Evolutionary conservation across 2,329 filamentous ascomycete species (phyloP).

Genomic region (Colletotrichum theobromicola): DNA sequence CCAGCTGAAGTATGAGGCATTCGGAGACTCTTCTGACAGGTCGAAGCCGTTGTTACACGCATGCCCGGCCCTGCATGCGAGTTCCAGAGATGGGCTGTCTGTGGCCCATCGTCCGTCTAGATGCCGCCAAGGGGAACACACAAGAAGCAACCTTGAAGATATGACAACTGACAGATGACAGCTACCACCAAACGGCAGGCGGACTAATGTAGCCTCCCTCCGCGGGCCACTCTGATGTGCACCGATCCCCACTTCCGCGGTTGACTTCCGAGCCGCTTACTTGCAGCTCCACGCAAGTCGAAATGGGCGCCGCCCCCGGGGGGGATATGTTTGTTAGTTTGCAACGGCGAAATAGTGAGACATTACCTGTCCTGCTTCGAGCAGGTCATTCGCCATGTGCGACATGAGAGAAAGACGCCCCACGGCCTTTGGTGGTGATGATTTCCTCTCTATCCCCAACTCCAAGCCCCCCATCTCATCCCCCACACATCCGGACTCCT

Average conservation of each 20-base stretch:
- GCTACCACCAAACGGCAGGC: constrained; percentile 12
- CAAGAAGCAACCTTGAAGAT: constrained; percentile 12
- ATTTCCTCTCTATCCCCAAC: not conserved
- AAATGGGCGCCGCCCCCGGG: not conserved
- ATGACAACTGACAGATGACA: constrained; percentile 22
- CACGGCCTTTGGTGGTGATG: not conserved
- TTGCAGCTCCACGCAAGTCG: constrained; percentile 1
- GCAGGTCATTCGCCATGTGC: not conserved
- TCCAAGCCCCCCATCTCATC: not conserved
- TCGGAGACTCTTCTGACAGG: constrained; percentile 3
- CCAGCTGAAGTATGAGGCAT: constrained; percentile 6
- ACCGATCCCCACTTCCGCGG: constrained; percentile 3
- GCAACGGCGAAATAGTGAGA: constrained; percentile 11
- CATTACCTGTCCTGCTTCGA: not conserved
- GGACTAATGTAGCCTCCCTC: constrained; percentile 8
- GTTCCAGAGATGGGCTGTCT: constrained; percentile 1
- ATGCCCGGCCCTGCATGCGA: not conserved
- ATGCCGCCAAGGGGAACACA: not conserved
- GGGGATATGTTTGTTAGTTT: not conserved
- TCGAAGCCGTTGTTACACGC: constrained; percentile 3
- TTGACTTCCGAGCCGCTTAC: constrained; percentile 13
- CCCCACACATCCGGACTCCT: constrained; percentile 7
- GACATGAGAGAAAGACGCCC: not conserved
- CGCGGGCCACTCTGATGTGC: not conserved
- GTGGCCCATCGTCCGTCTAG: not conserved